phyloP scores from a whole-genome alignment of 768 basidiomycete species.

The Mycena vulgaris region DNA sequence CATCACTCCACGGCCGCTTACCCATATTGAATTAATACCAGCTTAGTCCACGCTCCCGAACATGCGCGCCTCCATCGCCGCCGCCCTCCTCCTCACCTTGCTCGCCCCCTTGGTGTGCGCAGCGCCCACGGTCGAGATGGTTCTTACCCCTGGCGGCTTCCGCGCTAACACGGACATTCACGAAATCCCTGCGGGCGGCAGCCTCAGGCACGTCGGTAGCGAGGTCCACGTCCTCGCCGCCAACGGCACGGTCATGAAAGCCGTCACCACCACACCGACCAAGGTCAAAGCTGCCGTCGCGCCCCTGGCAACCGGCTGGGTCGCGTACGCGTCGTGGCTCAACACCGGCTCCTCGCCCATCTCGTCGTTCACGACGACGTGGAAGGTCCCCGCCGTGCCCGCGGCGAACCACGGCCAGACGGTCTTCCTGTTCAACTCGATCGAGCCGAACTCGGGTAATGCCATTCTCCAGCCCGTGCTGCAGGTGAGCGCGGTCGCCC shows the following conservation, averaged over 20 bases:
- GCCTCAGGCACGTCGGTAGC: slow-evolving; percentile 24
- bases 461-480: slow-evolving; percentile 35
- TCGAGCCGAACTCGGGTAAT: slow-evolving; percentile 29
- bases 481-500: slow-evolving; percentile 15
- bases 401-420: slow-evolving; percentile 35
- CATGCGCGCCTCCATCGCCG: slow-evolving; percentile 16
- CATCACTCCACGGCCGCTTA: neutral
- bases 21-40: neutral
- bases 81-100: slow-evolving; percentile 17
- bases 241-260: slow-evolving; percentile 27
- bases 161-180: slow-evolving; percentile 15
- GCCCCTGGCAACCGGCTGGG: slow-evolving; percentile 34
- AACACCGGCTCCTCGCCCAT: slow-evolving; percentile 35
- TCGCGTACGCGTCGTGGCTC: slow-evolving; percentile 37
- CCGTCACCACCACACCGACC: neutral
- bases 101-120: slow-evolving; percentile 15
- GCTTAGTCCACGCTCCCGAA: neutral
- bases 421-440: slow-evolving; percentile 38
- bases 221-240: slow-evolving; percentile 31
- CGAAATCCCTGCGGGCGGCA: slow-evolving; percentile 32
- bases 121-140: slow-evolving; percentile 10
- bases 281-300: slow-evolving; percentile 4
- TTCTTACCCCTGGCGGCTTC: slow-evolving; percentile 24
- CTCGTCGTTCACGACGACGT: slow-evolving; percentile 36
- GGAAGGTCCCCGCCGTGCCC: slow-evolving; percentile 38